Percentiles rank a stretch among this genome's conserved stretches.
Conservation (phyloP, 371 early-diverging fungal species). For the Mortierella sp. region DNA sequence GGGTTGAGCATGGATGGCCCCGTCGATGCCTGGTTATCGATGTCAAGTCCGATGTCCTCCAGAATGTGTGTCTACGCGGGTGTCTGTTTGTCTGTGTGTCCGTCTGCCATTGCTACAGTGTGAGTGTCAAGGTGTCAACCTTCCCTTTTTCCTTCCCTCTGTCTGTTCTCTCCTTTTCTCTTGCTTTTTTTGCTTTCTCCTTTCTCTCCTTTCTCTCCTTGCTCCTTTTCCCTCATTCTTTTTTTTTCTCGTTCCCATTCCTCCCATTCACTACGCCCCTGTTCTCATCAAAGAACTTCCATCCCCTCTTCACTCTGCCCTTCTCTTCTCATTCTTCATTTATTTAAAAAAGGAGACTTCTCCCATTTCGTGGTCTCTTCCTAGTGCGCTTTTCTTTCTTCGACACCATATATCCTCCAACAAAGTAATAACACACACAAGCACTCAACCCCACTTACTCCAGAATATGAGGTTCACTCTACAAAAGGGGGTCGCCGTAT, state of each 20-base stretch:
- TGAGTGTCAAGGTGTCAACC: background rate
- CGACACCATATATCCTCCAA: background rate
- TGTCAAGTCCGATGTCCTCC: no score
- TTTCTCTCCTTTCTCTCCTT: background rate
- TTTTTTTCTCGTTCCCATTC: background rate
- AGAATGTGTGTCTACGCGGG: background rate
- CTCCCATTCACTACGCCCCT: background rate
- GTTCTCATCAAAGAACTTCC: background rate
- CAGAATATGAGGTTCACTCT: slow-evolving; percentile 7
- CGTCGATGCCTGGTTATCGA: no score
- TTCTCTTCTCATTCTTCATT: background rate
- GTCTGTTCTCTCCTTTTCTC: background rate
- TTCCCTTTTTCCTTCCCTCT: background rate
- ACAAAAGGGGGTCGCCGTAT: background rate
- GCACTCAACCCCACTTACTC: background rate
- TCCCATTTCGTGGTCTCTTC: no score
- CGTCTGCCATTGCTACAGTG: no score
- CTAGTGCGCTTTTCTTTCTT: background rate
- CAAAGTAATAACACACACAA: background rate
- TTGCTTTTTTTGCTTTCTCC: background rate
- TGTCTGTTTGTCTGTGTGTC: no score
- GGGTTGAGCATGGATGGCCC: no score
- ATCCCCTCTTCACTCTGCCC: background rate
- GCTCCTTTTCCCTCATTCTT: background rate
- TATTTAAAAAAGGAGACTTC: background rate